phyloP scores from a whole-genome alignment of 768 basidiomycete genomes.

The Amanita jacksonii region DNA sequence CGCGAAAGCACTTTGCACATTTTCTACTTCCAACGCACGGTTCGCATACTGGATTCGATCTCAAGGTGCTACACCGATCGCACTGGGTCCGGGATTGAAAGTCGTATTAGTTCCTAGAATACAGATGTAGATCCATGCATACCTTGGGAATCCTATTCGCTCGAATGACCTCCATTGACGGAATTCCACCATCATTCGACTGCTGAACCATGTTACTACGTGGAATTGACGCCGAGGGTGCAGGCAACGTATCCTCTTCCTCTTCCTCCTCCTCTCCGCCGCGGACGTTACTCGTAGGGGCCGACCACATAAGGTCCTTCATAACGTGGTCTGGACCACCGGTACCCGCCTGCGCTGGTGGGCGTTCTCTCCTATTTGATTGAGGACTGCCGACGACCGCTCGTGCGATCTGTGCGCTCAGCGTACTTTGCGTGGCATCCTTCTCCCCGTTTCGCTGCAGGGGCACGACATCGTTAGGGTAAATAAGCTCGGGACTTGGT shows the following conservation, averaged over 20 bases:
- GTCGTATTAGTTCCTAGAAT: not conserved
- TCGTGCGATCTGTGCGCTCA: no score
- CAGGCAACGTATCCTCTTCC: not conserved
- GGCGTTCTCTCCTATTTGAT: not conserved
- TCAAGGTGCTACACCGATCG: not conserved
- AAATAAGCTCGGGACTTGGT: no score
- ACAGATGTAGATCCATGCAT: not conserved
- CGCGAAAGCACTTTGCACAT: constrained; percentile 1
- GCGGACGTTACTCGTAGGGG: constrained; percentile 4
- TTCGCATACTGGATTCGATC: not conserved
- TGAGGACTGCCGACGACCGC: no score
- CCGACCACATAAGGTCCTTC: not conserved
- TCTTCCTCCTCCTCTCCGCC: not conserved
- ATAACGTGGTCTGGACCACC: not conserved
- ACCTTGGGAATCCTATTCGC: not conserved
- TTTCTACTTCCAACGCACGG: not conserved
- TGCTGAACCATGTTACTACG: no score
- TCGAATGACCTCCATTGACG: not conserved
- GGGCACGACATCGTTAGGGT: no score
- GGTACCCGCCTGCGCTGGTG: not conserved
- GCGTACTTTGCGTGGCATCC: no score
- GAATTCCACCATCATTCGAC: no score
- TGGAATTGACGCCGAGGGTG: not conserved
- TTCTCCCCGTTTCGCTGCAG: no score
- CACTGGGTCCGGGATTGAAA: not conserved